Percentiles rank a stretch among this genome's conserved stretches.
phyloP scores from a whole-genome alignment of 495 filamentous ascomycete species.

The Echria macrotheca region DNA sequence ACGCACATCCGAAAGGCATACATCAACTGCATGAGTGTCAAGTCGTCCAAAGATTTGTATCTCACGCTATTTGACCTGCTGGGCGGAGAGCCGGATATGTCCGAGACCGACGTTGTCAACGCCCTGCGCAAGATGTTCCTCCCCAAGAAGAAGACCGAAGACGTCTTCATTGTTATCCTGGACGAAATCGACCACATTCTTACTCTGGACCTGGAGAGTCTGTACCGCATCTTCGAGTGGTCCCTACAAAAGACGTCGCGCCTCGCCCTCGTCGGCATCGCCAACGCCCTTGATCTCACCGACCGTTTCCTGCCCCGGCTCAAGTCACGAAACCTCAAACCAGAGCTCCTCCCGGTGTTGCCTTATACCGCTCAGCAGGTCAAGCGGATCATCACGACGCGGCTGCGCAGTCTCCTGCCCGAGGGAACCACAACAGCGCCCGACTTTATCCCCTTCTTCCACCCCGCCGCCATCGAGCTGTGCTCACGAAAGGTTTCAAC shows the following conservation, averaged over 20 bases:
- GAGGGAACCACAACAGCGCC: constrained; percentile 34
- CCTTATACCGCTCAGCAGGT: constrained; percentile 92
- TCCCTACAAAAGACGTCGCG: constrained; percentile 72
- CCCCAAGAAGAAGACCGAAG: constrained; percentile 48
- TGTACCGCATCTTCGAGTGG: constrained; percentile 93
- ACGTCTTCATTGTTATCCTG: constrained; percentile 72
- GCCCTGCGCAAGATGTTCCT: constrained; percentile 60
- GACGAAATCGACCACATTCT: constrained; percentile 96
- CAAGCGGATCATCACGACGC: constrained; percentile 74
- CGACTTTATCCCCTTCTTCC: constrained; percentile 77
- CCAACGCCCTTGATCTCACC: constrained; percentile 92
- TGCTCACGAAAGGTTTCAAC: constrained; percentile 90
- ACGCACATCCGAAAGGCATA: constrained; percentile 59
- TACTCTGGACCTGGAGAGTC: constrained; percentile 72
- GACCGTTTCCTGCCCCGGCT: constrained; percentile 91
- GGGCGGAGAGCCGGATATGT: constrained; percentile 30
- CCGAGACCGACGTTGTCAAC: constrained; percentile 50
- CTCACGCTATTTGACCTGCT: constrained; percentile 58
- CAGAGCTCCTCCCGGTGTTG: constrained; percentile 82
- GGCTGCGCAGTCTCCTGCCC: constrained; percentile 65
- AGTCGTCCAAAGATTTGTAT: constrained; percentile 75
- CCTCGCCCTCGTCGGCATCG: constrained; percentile 84
- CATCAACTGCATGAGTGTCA: constrained; percentile 95
- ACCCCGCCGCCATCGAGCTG: constrained; percentile 87
- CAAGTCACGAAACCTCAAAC: constrained; percentile 86